Evolutionary conservation across 306 rosid genomes (phyloP).

Genomic region (Glycyrrhiza uralensis): DNA sequence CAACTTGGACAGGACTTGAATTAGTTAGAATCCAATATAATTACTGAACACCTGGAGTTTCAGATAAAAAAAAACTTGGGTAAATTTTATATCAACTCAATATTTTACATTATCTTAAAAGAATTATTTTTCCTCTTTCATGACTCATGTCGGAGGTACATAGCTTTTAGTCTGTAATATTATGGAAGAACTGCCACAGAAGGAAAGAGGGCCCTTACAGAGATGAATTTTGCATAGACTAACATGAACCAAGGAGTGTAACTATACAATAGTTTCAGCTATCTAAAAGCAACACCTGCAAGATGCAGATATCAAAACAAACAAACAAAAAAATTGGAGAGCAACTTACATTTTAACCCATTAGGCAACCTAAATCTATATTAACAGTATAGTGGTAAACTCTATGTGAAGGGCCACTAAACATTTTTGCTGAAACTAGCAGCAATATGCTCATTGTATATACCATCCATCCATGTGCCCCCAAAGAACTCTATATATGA

Average conservation of each 20-base stretch:
- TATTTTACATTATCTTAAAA: too few species aligned
- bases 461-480: constrained; percentile 17
- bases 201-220: not conserved
- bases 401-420: constrained; percentile 39
- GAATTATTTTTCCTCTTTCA: not conserved
- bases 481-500: constrained; percentile 50
- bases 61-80: too few species aligned
- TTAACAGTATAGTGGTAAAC: constrained; percentile 48
- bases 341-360: constrained; percentile 30
- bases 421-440: constrained; percentile 32
- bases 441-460: constrained; percentile 36
- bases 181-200: not conserved
- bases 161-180: not conserved
- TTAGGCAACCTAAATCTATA: constrained; percentile 44
- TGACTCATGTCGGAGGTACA: too few species aligned
- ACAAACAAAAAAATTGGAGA: constrained; percentile 22
- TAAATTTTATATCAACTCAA: too few species aligned
- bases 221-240: constrained; percentile 18
- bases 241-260: constrained; percentile 30
- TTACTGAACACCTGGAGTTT: too few species aligned
- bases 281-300: constrained; percentile 24
- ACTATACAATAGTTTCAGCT: constrained; percentile 55
- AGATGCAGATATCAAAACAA: constrained; percentile 33
- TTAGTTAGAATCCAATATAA: too few species aligned
- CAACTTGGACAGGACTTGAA: too few species aligned